Evolutionary conservation across 1,139 yeast species (phyloP).

Genomic region (Scheffersomyces segobiensis): DNA sequence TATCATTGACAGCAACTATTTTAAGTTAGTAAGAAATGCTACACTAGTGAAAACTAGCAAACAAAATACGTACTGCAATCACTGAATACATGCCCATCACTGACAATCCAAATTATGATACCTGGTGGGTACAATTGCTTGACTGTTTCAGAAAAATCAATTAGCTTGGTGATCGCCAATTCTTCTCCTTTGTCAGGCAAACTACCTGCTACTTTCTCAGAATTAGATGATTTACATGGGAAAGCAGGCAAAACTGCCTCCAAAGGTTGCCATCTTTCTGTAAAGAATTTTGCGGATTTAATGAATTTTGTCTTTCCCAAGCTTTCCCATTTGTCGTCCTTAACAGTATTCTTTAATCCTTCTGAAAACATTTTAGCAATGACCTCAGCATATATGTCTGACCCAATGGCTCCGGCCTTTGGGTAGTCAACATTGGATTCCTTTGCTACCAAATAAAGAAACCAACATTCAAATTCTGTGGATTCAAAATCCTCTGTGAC

Average conservation of each 20-base stretch:
- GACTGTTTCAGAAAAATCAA: slow-evolving; percentile 33
- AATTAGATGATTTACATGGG: slow-evolving; percentile 62
- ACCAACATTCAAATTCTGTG: slow-evolving; percentile 35
- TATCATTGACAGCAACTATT: slow-evolving; percentile 48
- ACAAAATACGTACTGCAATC: slow-evolving; percentile 50
- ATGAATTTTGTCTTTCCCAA: slow-evolving; percentile 46
- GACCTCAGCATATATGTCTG: slow-evolving; percentile 10
- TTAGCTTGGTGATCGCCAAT: slow-evolving; percentile 34
- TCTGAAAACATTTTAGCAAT: slow-evolving; percentile 37
- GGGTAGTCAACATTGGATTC: slow-evolving; percentile 15
- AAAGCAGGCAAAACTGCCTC: slow-evolving; percentile 66
- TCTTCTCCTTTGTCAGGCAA: slow-evolving; percentile 52
- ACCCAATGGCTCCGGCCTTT: slow-evolving; percentile 2
- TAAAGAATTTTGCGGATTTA: slow-evolving; percentile 45
- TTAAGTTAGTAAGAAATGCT: slow-evolving; percentile 13
- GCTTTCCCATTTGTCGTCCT: slow-evolving; percentile 49
- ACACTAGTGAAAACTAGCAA: neutral
- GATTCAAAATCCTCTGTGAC: slow-evolving; percentile 25
- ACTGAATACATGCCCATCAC: slow-evolving; percentile 67
- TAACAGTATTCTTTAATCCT: slow-evolving; percentile 48
- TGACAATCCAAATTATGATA: slow-evolving; percentile 54
- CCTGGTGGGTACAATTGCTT: slow-evolving; percentile 54
- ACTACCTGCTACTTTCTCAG: slow-evolving; percentile 50
- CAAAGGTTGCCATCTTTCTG: slow-evolving; percentile 44
- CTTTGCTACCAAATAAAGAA: slow-evolving; percentile 26